Base-by-base conservation (phyloP, 352 stramenopile species). In the Phytophthora tentaculata region DNA sequence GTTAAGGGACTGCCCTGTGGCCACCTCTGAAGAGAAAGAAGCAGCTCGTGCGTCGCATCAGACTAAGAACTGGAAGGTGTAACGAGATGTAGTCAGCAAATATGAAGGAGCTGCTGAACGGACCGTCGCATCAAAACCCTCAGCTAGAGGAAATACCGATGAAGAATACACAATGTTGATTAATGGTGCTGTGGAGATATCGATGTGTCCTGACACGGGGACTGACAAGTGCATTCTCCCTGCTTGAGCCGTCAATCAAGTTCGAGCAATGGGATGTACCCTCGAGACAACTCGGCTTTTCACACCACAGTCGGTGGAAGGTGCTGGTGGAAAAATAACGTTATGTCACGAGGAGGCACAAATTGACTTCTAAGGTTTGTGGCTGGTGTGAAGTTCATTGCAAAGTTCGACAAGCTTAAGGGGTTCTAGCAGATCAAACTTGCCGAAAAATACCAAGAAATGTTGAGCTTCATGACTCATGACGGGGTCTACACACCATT, bases 381-480 rank as follows among this genome's bases (percentile, higher is more conserved):
- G 5, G 22, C 29, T 13, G 55, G 48, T 28, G 54, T 61, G n/a
- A 57, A 71, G 16, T 54, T 50, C n/a, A 62, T 71, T 26, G 57
- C 45, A 1, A 73, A 68, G 26, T 62, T 69, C 16, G 64, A 73
- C 28, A 51, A 71, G 20, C 57, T 77, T 52, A 70, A 74, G 37
- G 69, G 64, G 8, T 77, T 73, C n/a, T 73, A 47, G 69, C 64
- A 68, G 48, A 61, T 77, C 3, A 58, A 48, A 24, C 49, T 73
- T 1, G 35, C 67, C 6, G 23, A 56, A 13, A 49, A 63, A 8
- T 69, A 50, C 35, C 67, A 71, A 10, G 62, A 68, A 17, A 65
- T 70, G 19, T 66, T 73, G n/a, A 67, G 55, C 26, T 76, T 75
- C 47, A 71, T 75, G 60, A 69, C 61, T 2, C 56, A 75, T 20